These are phyloP conservation scores for Nematodospora anomalae DNA, from an alignment of 1,139 yeast species.

Conservation along the genomic window DNA sequence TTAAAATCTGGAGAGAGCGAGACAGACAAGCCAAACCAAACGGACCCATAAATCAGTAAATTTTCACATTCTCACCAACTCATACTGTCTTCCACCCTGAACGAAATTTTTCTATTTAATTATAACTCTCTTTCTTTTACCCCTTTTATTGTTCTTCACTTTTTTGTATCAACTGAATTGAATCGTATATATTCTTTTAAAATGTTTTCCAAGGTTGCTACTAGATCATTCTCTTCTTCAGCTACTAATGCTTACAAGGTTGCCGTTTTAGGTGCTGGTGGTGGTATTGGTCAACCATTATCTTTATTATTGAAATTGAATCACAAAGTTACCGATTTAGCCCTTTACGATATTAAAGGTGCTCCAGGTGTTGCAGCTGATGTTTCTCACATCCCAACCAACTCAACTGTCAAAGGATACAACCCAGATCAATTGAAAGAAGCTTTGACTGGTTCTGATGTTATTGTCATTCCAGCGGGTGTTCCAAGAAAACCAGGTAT, in stretches of 20 bases:
- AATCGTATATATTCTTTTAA: constrained; percentile 3
- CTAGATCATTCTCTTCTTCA: constrained; percentile 66
- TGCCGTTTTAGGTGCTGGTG: constrained; percentile 77
- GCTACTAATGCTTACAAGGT: constrained; percentile 69
- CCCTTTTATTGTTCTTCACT: constrained; percentile 2
- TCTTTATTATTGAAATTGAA: constrained; percentile 77
- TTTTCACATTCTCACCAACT: neutral
- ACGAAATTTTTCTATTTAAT: constrained; percentile 1
- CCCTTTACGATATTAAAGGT: constrained; percentile 86
- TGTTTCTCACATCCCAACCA: constrained; percentile 85
- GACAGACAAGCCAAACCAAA: no score
- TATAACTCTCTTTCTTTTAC: constrained; percentile 6
- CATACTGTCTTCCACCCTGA: neutral
- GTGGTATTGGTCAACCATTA: constrained; percentile 93
- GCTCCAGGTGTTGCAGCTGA: constrained; percentile 94
- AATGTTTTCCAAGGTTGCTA: constrained; percentile 52
- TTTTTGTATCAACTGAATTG: constrained; percentile 7
- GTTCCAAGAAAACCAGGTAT: constrained; percentile 98
- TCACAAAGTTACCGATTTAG: constrained; percentile 59
- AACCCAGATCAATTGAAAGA: constrained; percentile 60
- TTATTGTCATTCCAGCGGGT: constrained; percentile 93
- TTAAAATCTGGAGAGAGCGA: neutral
- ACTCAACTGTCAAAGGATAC: constrained; percentile 67
- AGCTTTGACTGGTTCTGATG: constrained; percentile 71
- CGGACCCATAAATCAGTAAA: neutral